Conservation (phyloP, 768 basidiomycete genomes). For the Paxillus involutus region DNA sequence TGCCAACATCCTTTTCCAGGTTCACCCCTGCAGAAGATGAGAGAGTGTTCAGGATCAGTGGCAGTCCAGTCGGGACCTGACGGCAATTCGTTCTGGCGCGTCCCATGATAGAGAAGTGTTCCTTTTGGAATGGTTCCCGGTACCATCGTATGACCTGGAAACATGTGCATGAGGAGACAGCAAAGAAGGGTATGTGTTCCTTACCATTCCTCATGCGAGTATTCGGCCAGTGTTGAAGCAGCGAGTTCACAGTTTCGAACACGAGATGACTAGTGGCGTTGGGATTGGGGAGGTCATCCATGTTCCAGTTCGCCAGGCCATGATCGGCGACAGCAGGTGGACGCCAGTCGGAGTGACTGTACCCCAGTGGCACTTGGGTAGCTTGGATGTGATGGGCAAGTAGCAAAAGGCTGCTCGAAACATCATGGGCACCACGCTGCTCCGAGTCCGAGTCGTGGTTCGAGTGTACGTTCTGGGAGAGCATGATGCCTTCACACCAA, state of each 20-base stretch:
- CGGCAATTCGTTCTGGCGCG: conserved; percentile 18
- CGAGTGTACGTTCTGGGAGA: no score
- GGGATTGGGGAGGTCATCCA: conserved; percentile 19
- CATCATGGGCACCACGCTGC: neutral
- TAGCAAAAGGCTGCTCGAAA: neutral
- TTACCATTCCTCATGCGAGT: conserved; percentile 36
- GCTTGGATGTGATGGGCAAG: neutral
- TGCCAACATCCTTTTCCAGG: conserved; percentile 27
- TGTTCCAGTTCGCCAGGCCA: conserved; percentile 14
- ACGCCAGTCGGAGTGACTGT: neutral
- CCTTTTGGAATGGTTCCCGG: conserved; percentile 31
- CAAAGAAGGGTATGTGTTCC: neutral
- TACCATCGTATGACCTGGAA: conserved; percentile 29
- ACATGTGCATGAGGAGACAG: neutral
- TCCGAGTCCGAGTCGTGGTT: neutral
- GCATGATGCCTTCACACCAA: no score
- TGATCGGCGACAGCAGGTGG: neutral
- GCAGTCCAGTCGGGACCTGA: conserved; percentile 29
- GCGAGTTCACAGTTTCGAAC: conserved; percentile 33
- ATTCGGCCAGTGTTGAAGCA: conserved; percentile 41
- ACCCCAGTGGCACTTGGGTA: conserved; percentile 1
- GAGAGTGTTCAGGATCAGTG: conserved; percentile 32
- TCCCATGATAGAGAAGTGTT: conserved; percentile 33
- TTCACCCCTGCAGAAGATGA: conserved; percentile 34
- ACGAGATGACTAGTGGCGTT: conserved; percentile 33